Evolutionary conservation across 176 grass and related monocot species (phyloP).

Genomic region (Aechmea fasciata): DNA sequence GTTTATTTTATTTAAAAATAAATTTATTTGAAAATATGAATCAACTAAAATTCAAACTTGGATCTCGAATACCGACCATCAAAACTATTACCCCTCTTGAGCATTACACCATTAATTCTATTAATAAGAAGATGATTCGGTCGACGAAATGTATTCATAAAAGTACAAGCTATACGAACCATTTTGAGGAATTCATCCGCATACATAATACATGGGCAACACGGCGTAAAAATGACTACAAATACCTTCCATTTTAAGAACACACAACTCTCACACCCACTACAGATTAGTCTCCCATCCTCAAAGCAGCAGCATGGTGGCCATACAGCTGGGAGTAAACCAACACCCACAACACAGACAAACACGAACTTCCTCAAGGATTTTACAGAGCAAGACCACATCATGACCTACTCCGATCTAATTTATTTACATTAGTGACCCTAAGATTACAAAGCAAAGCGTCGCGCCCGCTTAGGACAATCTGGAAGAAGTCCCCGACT

Average conservation of each 20-base stretch:
- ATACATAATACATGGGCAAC: background rate
- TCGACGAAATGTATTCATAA: background rate
- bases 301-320: background rate
- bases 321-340: background rate
- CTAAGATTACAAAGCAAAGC: constrained; percentile 79
- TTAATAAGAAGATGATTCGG: too few species aligned
- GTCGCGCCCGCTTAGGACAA: constrained; percentile 68
- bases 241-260: background rate
- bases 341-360: background rate
- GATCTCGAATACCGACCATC: too few species aligned
- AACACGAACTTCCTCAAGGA: background rate
- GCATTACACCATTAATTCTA: too few species aligned
- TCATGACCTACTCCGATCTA: constrained; percentile 22
- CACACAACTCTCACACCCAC: background rate
- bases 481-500: constrained; percentile 66
- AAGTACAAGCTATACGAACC: background rate
- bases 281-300: background rate
- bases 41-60: too few species aligned
- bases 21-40: too few species aligned
- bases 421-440: constrained; percentile 32
- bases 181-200: background rate
- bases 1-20: too few species aligned
- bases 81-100: too few species aligned
- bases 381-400: background rate
- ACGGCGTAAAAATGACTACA: background rate